phyloP scores from a whole-genome alignment of 805 yeast species.

The Maudiozyma serrabonitensis region DNA sequence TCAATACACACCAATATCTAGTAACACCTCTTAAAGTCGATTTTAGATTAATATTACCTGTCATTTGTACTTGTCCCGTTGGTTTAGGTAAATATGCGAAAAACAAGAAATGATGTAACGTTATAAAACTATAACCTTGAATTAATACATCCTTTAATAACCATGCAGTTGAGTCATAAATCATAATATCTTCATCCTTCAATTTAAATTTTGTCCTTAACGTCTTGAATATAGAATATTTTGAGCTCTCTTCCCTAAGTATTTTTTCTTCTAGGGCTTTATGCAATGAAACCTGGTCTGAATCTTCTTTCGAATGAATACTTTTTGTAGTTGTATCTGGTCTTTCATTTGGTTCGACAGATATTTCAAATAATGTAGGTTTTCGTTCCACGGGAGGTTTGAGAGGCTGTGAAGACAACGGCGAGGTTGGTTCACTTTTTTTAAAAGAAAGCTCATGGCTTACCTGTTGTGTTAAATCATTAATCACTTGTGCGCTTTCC shows the following conservation, averaged over 20 bases:
- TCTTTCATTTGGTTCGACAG: conserved; percentile 6
- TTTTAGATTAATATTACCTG: conserved; percentile 43
- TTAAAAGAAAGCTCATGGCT: neutral
- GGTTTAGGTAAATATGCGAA: conserved; percentile 67
- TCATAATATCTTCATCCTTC: conserved; percentile 44
- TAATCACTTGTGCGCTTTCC: conserved; percentile 19
- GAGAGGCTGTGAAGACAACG: neutral
- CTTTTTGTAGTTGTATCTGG: neutral
- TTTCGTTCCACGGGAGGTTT: conserved; percentile 4
- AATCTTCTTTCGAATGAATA: neutral
- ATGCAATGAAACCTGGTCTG: neutral
- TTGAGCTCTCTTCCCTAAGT: neutral
- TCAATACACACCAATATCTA: conserved; percentile 74
- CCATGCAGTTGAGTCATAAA: conserved; percentile 69
- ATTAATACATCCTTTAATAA: conserved; percentile 68
- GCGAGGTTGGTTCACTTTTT: conserved; percentile 1
- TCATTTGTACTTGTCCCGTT: conserved; percentile 32
- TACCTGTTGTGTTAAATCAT: conserved; percentile 11
- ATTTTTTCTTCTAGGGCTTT: neutral
- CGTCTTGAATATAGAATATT: neutral
- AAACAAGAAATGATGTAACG: conserved; percentile 54
- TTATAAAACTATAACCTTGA: conserved; percentile 78
- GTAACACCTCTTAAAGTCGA: conserved; percentile 17
- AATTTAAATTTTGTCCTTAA: conserved; percentile 31
- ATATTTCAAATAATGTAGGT: conserved; percentile 16